Conservation (phyloP, 2,329 filamentous ascomycete genomes). For the Pestalotiopsis sp. region DNA sequence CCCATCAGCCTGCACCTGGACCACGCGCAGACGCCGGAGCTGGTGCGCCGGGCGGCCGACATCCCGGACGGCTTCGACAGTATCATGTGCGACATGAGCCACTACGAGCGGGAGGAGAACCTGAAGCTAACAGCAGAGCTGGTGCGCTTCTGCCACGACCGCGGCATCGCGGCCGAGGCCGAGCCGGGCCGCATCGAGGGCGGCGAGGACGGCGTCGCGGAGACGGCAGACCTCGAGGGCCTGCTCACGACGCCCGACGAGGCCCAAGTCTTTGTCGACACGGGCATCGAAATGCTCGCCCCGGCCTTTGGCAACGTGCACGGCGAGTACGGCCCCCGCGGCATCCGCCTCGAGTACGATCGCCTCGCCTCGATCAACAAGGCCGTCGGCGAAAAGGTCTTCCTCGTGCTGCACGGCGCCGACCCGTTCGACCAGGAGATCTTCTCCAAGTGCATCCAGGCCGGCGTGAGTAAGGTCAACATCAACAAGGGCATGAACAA, state of each 20-base stretch:
- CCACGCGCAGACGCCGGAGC: constrained; percentile 65
- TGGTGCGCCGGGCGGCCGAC: constrained; percentile 61
- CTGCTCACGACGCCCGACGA: constrained; percentile 60
- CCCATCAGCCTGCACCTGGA: constrained; percentile 67
- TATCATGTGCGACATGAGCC: constrained; percentile 78
- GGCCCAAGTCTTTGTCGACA: constrained; percentile 64
- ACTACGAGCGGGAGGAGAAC: constrained; percentile 73
- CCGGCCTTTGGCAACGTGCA: constrained; percentile 73
- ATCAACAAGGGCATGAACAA: constrained; percentile 56
- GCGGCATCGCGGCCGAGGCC: constrained; percentile 70
- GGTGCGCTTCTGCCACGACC: constrained; percentile 62
- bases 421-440: constrained; percentile 49
- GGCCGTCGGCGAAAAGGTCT: constrained; percentile 45
- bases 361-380: constrained; percentile 36
- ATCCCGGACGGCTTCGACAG: constrained; percentile 64
- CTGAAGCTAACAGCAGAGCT: constrained; percentile 64
- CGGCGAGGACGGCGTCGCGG: constrained; percentile 68
- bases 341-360: constrained; percentile 37
- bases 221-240: constrained; percentile 43
- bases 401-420: constrained; percentile 49
- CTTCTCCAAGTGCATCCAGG: constrained; percentile 44
- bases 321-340: constrained; percentile 61
- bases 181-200: constrained; percentile 70
- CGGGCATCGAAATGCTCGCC: constrained; percentile 69
- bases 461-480: constrained; percentile 50